Conservation (phyloP, 1,139 yeast genomes). For the Kodamaea suecica region DNA sequence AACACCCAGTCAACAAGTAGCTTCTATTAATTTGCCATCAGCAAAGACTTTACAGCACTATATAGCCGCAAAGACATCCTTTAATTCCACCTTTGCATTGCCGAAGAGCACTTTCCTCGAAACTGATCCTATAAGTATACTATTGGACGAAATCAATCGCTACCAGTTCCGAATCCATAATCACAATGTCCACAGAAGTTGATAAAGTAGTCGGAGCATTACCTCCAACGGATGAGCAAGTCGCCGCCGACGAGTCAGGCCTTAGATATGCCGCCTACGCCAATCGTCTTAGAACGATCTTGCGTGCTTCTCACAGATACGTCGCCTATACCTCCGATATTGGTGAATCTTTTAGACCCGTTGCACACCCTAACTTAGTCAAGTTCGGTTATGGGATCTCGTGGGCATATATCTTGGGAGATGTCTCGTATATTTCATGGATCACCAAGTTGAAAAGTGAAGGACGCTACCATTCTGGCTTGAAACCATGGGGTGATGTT, state of each 20-base stretch:
- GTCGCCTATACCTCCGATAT: slow-evolving; percentile 86
- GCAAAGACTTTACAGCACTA: no score
- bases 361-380: slow-evolving; percentile 68
- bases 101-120: no score
- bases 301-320: slow-evolving; percentile 75
- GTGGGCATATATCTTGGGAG: slow-evolving; percentile 78
- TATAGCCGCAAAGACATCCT: no score
- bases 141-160: background rate
- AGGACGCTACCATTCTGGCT: slow-evolving; percentile 60
- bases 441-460: slow-evolving; percentile 64
- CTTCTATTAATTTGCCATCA: no score
- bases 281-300: slow-evolving; percentile 65
- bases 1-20: no score
- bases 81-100: no score
- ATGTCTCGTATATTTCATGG: slow-evolving; percentile 76
- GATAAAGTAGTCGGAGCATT: slow-evolving; percentile 5
- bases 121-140: no score
- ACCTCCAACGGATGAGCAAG: slow-evolving; percentile 15
- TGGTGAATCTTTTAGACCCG: slow-evolving; percentile 88
- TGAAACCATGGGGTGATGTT: slow-evolving; percentile 67
- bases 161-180: slow-evolving; percentile 6
- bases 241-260: slow-evolving; percentile 44
- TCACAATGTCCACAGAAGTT: slow-evolving; percentile 9
- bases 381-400: slow-evolving; percentile 68
- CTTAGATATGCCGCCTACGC: slow-evolving; percentile 83